Base-by-base conservation (phyloP, 169 alveolate species). In the Miamiensis avidus region DNA sequence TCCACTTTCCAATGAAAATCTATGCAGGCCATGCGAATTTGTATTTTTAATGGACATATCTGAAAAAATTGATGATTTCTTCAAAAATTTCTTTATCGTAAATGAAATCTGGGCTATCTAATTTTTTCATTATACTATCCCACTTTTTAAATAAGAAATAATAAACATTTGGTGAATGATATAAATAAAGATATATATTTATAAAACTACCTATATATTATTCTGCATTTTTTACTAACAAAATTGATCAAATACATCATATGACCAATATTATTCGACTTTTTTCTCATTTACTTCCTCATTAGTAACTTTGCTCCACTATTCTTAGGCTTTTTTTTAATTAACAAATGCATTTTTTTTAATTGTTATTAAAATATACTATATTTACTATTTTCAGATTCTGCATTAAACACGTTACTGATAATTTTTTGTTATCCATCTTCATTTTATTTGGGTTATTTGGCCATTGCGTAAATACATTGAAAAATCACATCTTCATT, bases 1-100 rank as follows among this genome's bases (percentile, higher is more conserved):
- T 49, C 87, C 87, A 82, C 34, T 82, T 82, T 1, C 75, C 82
- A 11, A 74, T n/a, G 29, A 82, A 29, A n/a, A 82, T 29, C n/a
- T 65, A 25, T 25, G 72, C 30, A 0, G 87, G 87, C 34, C 74
- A 82, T 73, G 16, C 4, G 31, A 74, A 82, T n/a, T 30, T 73
- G 29, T 31, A 30, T 82, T 82, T 34, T 75, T 82, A 27, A 72
- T 82, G 25, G 31, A 31, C 16, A 27, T 33, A 1, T 74, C 29
- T 16, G 15, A 33, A 27, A 34, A 34, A 78, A 73, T 82, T 34
- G 74, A 34, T 6, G 25, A 29, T 27, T 6, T 76, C 34, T 32
- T 29, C 6, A 49, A 29, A 28, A 72, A 49, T 29, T 74, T n/a
- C 31, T 15, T 4, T 74, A 34, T 30, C 15, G 34, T 31, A 30